Conservation (phyloP, 2,329 filamentous ascomycete genomes). For the Amylocarpus encephaloides region DNA sequence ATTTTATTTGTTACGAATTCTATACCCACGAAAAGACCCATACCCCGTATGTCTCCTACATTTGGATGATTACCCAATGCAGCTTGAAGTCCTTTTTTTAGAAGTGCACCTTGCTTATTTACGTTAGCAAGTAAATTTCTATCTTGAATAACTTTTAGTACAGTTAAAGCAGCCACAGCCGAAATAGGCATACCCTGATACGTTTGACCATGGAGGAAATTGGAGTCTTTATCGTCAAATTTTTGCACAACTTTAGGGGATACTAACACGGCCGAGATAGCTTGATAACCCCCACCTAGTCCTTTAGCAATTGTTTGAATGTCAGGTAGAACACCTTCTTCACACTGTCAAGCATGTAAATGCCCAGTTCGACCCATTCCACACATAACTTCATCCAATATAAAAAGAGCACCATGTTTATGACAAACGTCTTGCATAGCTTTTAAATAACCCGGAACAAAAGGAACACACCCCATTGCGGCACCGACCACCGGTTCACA, state of each 20-base stretch:
- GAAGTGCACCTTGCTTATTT: neutral
- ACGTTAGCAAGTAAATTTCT: neutral
- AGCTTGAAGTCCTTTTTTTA: neutral
- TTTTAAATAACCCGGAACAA: constrained; percentile 61
- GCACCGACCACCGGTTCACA: constrained; percentile 63
- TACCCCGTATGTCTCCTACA: constrained; percentile 48
- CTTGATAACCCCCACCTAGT: constrained; percentile 53
- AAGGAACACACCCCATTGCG: constrained; percentile 62
- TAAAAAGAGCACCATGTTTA: constrained; percentile 65
- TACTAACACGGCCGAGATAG: constrained; percentile 52
- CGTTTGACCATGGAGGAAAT: constrained; percentile 5
- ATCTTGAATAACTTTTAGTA: constrained; percentile 1
- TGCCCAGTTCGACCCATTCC: constrained; percentile 44
- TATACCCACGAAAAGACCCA: constrained; percentile 48
- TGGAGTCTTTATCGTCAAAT: neutral
- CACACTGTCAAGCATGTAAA: constrained; percentile 47
- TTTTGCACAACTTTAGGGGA: constrained; percentile 28
- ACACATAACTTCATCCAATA: constrained; percentile 64
- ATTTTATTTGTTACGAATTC: constrained; percentile 44
- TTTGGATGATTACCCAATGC: neutral
- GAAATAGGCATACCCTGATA: constrained; percentile 1
- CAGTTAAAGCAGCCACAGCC: neutral
- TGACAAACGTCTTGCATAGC: constrained; percentile 64
- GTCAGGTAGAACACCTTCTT: constrained; percentile 48
- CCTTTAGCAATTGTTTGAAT: constrained; percentile 59